Evolutionary conservation across 768 basidiomycete species (phyloP), one percentile per base, ranked within the genome.

Genomic region (Phaeotremella skinneri): DNA sequence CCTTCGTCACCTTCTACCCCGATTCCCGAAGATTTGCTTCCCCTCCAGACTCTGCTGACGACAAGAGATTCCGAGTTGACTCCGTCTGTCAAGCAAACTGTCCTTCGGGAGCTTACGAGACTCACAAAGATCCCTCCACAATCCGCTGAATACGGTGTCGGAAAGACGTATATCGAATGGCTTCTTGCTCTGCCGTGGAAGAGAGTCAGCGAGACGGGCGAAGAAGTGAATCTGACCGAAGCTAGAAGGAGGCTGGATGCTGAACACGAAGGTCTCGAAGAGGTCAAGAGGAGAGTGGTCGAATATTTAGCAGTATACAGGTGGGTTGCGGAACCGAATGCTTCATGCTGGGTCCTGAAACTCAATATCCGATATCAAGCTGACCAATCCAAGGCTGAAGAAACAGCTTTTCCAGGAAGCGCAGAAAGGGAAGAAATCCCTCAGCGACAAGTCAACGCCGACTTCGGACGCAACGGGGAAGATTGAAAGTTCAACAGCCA

Each of bases 271-370:
- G 93, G 93, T 1, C 80, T 97, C 17, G 90, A 92, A 58, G 90
- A 89, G 74, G 87, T 97, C 74, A 97, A 96, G 81, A 86, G 89
- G 63, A 82, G 92, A 9, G 77, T 94, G 2, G 88, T 94, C 47
- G 93, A 96, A 70, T 96, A 91, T 74, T 83, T 97, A 39, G 91
- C 90, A 0, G 88, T 96, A 11, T 86, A 93, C 31, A 80, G 90
- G 59, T 68, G 50, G 26, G 69, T 56, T 25, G 25, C 47, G n/a
- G 21, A 49, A 20, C 3, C 78, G 85, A 50, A 79, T 79, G 50
- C 62, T 53, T 51, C 57, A 58, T 59, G 58, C 81, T 81, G 68
- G 81, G 82, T n/a, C 37, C 37, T 54, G 39, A 16, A 58, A 56
- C 16, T 81, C 81, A 57, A 80, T 79, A 2, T 64, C 59, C n/a